Base-by-base conservation (phyloP, 129 eudicot genomes). In the Deinandra increscens region DNA sequence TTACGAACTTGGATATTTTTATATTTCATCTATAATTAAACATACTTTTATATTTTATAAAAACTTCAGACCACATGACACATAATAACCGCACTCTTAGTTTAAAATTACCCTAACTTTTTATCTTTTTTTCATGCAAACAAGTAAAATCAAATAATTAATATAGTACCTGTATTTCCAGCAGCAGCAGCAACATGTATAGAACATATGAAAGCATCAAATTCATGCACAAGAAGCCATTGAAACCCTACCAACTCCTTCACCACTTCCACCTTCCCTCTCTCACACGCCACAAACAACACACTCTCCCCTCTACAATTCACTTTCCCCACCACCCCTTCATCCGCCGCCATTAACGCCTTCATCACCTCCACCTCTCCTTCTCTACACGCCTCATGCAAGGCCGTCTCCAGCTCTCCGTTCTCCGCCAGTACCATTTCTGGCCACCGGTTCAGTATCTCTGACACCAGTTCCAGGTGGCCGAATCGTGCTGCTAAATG, bases 401-500 rank as follows among this genome's bases (percentile, higher is more conserved):
- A 39, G 2, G 87, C 73, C 0, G 90, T 85, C 82, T 85, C 87
- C 39, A 79, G 18, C 6, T 82, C 82, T 3, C 44, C 13, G 18
- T 85, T 85, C 69, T 79, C 90, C n/a, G 56, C 64, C 2, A 5
- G 14, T 48, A 73, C 84, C 79, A 82, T 26, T n/a, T 82, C 81
- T 0, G 87, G 90, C 7, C 80, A 66, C 39, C 66, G 0, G 1
- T 66, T 76, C 31, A 75, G 1, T 5, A 85, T 73, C 75, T 85
- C 84, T 18, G 17, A 5, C 8, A 54, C 87, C 53, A 81, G 51
- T 14, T 73, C 83, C 0, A 64, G 13, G 64, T 82, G 90, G 7
- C 90, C 90, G 37, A 85, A 79, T 36, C 90, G 60, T 5, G 90
- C 86, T 2, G 86, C 86, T 44, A 85, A 63, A 73, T 85, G 90